Conservation (phyloP, 192 early-diverging fungal genomes). For the Ambispora gerdemannii region DNA sequence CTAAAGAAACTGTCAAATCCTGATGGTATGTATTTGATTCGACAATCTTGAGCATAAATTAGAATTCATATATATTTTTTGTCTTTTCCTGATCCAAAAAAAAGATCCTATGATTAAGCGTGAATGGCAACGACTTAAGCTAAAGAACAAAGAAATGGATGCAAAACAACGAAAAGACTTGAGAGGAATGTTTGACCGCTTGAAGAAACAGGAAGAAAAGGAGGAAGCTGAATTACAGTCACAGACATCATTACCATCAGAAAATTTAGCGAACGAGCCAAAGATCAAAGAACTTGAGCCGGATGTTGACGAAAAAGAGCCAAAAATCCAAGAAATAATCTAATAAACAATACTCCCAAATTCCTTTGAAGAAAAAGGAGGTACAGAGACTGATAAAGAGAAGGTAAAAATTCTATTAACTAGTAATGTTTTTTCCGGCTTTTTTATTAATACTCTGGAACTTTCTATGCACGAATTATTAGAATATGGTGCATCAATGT, state of each 20-base stretch:
- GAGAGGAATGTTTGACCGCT: constrained; percentile 41
- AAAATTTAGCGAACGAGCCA: not conserved
- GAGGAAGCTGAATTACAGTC: constrained; percentile 28
- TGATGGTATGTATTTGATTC: constrained; percentile 7
- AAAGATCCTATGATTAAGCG: constrained; percentile 42
- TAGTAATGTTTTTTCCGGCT: no score
- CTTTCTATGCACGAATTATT: no score
- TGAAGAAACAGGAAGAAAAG: constrained; percentile 34
- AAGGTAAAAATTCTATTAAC: no score
- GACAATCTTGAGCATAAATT: no score
- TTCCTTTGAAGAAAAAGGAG: no score
- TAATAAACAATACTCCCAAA: no score
- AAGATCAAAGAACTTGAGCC: not conserved
- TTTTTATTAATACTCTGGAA: no score
- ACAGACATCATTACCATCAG: not conserved
- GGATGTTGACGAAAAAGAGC: no score
- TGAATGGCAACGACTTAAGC: constrained; percentile 35
- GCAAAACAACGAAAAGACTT: constrained; percentile 41
- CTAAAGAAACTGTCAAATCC: constrained; percentile 34
- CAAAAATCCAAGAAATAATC: not conserved
- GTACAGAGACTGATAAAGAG: no score
- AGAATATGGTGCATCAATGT: no score
- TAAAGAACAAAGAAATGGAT: constrained; percentile 38
- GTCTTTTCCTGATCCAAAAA: not conserved
- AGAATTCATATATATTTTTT: no score